A percentile compares a stretch with the other conserved stretches of the same genome.
Conservation (phyloP, 2,329 filamentous ascomycete species). For the Didymella arachidicola region DNA sequence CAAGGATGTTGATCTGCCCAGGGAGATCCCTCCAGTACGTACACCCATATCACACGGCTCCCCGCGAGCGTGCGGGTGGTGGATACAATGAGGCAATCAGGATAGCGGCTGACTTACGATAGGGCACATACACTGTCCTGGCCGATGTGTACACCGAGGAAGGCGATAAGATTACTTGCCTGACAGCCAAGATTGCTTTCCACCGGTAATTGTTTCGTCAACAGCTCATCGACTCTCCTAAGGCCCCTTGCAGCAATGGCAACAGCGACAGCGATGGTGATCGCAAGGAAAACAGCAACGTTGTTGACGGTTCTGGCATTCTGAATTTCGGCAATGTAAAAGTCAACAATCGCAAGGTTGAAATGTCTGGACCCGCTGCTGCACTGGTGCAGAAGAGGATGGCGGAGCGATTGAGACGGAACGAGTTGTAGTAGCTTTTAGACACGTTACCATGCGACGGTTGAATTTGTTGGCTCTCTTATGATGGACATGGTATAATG, state of each 20-base stretch:
- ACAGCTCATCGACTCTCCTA: constrained; percentile 14
- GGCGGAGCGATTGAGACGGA: constrained; percentile 34
- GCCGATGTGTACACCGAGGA: constrained; percentile 84
- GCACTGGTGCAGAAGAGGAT: constrained; percentile 44
- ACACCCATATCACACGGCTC: neutral
- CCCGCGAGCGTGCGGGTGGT: too few species aligned
- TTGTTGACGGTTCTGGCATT: constrained; percentile 7
- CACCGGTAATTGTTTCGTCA: constrained; percentile 44
- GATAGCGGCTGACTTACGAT: constrained; percentile 5
- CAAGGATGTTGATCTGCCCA: constrained; percentile 85
- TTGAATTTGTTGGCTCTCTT: constrained; percentile 15
- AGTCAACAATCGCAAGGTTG: constrained; percentile 43
- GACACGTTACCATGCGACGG: constrained; percentile 31
- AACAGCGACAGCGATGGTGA: constrained; percentile 2
- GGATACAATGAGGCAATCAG: too few species aligned
- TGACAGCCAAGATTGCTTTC: constrained; percentile 77
- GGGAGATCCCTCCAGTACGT: constrained; percentile 86
- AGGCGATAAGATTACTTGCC: constrained; percentile 80
- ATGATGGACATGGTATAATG: constrained; percentile 23
- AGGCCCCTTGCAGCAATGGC: constrained; percentile 11
- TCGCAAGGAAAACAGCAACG: neutral
- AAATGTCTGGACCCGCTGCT: constrained; percentile 48
- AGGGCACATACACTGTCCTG: constrained; percentile 89
- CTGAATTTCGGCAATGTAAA: constrained; percentile 29
- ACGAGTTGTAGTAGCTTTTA: constrained; percentile 41